These are phyloP conservation scores for Scedosporium aurantiacum DNA, from an alignment of 2,329 filamentous ascomycete species.

Conservation along the genomic window DNA sequence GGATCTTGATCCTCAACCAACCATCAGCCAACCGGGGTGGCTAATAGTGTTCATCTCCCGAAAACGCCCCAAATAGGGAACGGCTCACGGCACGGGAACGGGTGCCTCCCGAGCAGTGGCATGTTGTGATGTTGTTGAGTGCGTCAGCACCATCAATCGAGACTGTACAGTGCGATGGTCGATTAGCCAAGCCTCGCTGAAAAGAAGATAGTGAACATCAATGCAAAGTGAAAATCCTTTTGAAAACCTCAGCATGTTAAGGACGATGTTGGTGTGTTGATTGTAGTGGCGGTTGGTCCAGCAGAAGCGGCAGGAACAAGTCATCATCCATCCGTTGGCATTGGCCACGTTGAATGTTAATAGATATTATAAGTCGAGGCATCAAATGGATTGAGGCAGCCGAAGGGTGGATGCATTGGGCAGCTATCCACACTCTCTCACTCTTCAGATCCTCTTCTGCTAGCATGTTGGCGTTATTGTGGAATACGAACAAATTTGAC, in stretches of 20 bases:
- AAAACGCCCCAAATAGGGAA: not conserved
- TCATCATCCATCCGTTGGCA: conserved; percentile 1
- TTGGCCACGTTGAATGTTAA: not conserved
- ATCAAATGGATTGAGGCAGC: not conserved
- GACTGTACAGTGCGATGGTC: not conserved
- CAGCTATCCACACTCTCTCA: not conserved
- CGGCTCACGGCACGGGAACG: conserved; percentile 1
- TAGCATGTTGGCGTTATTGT: not conserved
- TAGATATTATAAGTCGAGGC: not conserved
- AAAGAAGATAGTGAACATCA: not conserved
- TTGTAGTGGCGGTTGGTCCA: not conserved
- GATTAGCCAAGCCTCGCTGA: not conserved
- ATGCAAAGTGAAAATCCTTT: not conserved
- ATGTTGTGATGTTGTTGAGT: too few species aligned
- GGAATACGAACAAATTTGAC: not conserved
- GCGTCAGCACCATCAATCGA: not conserved
- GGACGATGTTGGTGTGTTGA: not conserved
- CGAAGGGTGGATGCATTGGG: not conserved
- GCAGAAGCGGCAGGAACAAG: not conserved
- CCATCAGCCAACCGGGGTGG: not conserved
- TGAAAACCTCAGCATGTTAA: not conserved
- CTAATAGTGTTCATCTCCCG: not conserved
- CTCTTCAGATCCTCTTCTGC: too few species aligned
- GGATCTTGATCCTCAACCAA: too few species aligned
- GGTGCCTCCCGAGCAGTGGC: not conserved